Percentiles rank a stretch among this genome's conserved stretches.
Conservation (phyloP, 352 stramenopile species). For the Pythium rhizo-oryzae region DNA sequence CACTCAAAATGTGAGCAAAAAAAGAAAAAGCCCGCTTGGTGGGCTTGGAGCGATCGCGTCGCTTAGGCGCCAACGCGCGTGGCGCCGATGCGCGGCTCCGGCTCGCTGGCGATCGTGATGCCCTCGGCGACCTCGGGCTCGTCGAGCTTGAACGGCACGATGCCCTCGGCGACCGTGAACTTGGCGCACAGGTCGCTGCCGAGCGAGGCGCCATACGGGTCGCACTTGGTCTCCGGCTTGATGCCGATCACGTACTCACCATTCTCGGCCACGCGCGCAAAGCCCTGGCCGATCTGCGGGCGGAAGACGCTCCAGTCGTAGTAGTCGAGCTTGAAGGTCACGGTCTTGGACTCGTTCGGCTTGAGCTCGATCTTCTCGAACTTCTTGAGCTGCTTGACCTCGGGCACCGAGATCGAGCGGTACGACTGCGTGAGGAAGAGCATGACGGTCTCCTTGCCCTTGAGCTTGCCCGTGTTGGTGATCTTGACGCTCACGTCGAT, state of each 20-base stretch:
- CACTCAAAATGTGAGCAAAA: neutral
- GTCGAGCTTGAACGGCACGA: constrained; percentile 34
- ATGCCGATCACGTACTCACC: constrained; percentile 65
- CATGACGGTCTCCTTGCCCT: constrained; percentile 49
- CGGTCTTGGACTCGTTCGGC: constrained; percentile 30
- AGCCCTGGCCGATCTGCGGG: constrained; percentile 46
- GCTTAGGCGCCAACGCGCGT: neutral
- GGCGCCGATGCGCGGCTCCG: neutral
- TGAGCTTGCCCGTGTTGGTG: constrained; percentile 37
- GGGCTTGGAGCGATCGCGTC: neutral
- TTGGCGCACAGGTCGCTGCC: constrained; percentile 22
- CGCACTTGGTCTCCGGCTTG: constrained; percentile 56
- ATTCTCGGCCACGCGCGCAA: constrained; percentile 37
- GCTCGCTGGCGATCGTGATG: constrained; percentile 22
- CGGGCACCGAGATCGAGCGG: constrained; percentile 44
- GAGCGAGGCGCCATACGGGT: constrained; percentile 23
- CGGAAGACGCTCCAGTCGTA: constrained; percentile 64
- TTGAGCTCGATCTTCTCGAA: constrained; percentile 66
- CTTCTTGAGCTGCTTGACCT: constrained; percentile 74
- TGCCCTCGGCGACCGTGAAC: constrained; percentile 33
- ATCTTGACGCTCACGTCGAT: constrained; percentile 27
- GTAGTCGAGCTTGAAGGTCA: constrained; percentile 47
- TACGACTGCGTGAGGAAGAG: constrained; percentile 36
- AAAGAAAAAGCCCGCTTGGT: neutral
- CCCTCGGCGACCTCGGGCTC: constrained; percentile 12